Evolutionary conservation across 495 filamentous ascomycete genomes (phyloP), one percentile per base, ranked within the genome.

Genomic region (Hyaloscypha finlandica): DNA sequence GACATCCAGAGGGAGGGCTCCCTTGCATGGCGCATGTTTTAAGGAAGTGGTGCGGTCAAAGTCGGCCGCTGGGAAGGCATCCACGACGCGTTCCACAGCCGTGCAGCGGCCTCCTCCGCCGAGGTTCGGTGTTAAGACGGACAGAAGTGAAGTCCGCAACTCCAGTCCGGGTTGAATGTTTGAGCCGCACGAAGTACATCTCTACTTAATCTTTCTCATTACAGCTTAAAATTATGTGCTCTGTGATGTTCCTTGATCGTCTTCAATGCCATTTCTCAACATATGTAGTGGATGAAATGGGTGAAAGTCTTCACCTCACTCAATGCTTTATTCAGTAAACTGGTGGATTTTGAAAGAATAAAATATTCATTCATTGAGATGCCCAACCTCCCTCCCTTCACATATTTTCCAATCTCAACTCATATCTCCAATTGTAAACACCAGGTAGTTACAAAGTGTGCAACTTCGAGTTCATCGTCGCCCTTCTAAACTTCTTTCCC

Each of bases 401-500:
- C 25, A 25, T 25, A 25, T 25, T 25, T 25, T 25, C 25, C 25
- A 37, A 37, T 37, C 35, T 8, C 6, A 8, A 37, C 35, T 37
- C 35, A 37, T 12, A 37, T 12, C 35, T 30, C 4, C 29, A 54
- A 20, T 32, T 54, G n/a, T 29, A 22, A 20, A 48, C 25, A 19
- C 33, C 19, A 0, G 11, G 6, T n/a, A 2, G 5, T 32, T 56
- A 84, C 81, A 86, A 79, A 51, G 67, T 70, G 72, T 87, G 84
- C 37, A 87, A 80, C 29, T 73, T 80, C 35, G 80, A 82, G 57
- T 82, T 79, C 71, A 75, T 83, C 2, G 80, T 85, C 79, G 77
- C 81, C 63, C 76, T 77, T 61, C 85, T 64, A 64, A 85, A 82
- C 8, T 68, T 78, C 78, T 88, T 87, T 5, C 84, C 85, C 62